phyloP scores from a whole-genome alignment of 2,329 filamentous ascomycete species.

The Verticillium nubilum region DNA sequence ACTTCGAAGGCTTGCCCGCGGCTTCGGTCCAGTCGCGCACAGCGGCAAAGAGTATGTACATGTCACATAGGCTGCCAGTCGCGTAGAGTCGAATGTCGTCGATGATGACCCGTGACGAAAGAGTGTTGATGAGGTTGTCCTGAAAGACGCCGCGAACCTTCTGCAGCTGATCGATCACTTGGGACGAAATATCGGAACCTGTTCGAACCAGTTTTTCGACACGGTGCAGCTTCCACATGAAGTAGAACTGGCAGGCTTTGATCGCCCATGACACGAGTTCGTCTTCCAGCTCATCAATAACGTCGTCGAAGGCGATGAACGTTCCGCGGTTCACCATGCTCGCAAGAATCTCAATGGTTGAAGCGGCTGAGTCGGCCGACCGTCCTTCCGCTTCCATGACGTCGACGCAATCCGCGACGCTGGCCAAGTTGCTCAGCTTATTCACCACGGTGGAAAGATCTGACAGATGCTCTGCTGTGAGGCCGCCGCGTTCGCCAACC shows the following conservation, averaged over 20 bases:
- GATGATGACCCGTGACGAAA: slow-evolving; percentile 62
- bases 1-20: slow-evolving; percentile 13
- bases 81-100: slow-evolving; percentile 75
- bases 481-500: slow-evolving; percentile 64
- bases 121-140: slow-evolving; percentile 59
- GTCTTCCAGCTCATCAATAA: slow-evolving; percentile 72
- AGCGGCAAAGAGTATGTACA: slow-evolving; percentile 74
- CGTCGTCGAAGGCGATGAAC: slow-evolving; percentile 61
- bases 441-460: slow-evolving; percentile 69
- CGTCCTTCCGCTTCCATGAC: slow-evolving; percentile 61
- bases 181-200: slow-evolving; percentile 48
- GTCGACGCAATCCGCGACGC: slow-evolving; percentile 72
- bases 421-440: slow-evolving; percentile 75
- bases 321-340: slow-evolving; percentile 70
- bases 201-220: slow-evolving; percentile 50
- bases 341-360: slow-evolving; percentile 64
- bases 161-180: slow-evolving; percentile 56
- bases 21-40: slow-evolving; percentile 53
- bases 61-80: slow-evolving; percentile 72
- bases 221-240: slow-evolving; percentile 82
- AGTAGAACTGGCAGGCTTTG: slow-evolving; percentile 77
- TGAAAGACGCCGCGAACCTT: slow-evolving; percentile 51
- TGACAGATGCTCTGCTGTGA: slow-evolving; percentile 59
- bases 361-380: slow-evolving; percentile 39
- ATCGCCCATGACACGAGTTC: slow-evolving; percentile 72